Evolutionary conservation across 768 basidiomycete genomes (phyloP), one percentile per base, ranked within the genome.

Genomic region (Terana coerulea): DNA sequence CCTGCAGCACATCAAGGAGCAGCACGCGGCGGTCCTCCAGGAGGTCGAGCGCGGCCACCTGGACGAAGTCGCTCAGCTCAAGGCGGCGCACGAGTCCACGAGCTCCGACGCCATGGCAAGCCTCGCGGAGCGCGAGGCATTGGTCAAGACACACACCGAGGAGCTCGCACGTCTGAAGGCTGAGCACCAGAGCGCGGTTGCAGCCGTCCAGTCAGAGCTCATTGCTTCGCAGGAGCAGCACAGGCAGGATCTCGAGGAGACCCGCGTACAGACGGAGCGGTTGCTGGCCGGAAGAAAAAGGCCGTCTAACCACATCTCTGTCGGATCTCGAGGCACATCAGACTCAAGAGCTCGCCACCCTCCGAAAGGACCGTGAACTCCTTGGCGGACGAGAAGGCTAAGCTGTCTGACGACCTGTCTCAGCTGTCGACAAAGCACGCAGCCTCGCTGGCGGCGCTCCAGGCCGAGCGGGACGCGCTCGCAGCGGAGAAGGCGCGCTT

Each of bases 41-140:
- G 80, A 83, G 51, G 59, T 85, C 29, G 77, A 80, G 56, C 74
- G 67, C 30, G 72, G 72, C 8, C 84, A 90, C 57, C 73, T 79
- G 41, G 75, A 75, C 52, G 81, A 85, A 39, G 53, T 80, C n/a
- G 63, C 70, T 6, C 64, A 71, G 26, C 63, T 87, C 53, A 75
- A 76, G 61, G 65, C 65, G 6, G 64, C 70, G 4, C 84, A 89
- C 59, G 66, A 74, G 15, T 57, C 64, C 7, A 69, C 67, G 2
- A 57, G 85, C 25, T 25, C 41, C 30, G 49, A 37, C 29, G 49
- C 17, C 14, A 40, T 41, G 28, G 25, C 37, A n/a, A n/a, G 15
- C 8, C 22, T 41, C 14, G 49, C 30, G 30, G 49, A 50, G 25
- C 37, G 30, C 17, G 15, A 26, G 2, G 26, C 39, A 3, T 58